phyloP scores from a whole-genome alignment of 2,329 filamentous ascomycete species.

The Parascedosporium putredinis region DNA sequence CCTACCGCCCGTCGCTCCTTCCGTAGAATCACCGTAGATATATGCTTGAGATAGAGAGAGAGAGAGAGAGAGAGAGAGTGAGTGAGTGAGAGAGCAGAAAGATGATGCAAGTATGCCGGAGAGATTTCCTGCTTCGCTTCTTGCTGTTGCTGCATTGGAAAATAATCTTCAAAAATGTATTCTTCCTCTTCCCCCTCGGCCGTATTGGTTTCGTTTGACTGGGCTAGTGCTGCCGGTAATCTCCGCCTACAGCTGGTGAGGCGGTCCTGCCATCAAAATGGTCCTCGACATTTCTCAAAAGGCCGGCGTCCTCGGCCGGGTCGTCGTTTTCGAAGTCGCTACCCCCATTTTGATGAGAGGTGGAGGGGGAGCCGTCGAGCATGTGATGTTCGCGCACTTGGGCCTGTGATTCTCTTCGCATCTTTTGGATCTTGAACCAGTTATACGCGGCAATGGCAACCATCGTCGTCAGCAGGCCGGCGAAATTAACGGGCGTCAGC shows the following conservation, averaged over 20 bases:
- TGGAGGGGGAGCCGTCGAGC: conserved; percentile 17
- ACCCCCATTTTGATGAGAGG: conserved; percentile 24
- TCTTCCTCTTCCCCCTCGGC: neutral
- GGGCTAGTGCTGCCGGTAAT: neutral
- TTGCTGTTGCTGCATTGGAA: too few species aligned
- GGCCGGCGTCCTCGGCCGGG: conserved; percentile 34
- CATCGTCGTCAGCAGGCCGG: conserved; percentile 81
- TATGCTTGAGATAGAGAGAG: too few species aligned
- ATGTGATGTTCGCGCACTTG: conserved; percentile 34
- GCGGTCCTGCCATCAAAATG: neutral
- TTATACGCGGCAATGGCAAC: conserved; percentile 83
- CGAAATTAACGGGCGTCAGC: conserved; percentile 77
- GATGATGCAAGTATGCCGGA: too few species aligned
- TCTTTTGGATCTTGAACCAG: conserved; percentile 83
- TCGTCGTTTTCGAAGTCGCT: conserved; percentile 33
- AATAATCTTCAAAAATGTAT: neutral
- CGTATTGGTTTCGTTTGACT: neutral
- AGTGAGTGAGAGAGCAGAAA: too few species aligned
- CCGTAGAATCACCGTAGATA: too few species aligned
- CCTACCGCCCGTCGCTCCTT: too few species aligned
- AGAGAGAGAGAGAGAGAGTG: too few species aligned
- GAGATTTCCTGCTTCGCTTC: too few species aligned
- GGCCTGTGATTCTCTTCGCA: conserved; percentile 64
- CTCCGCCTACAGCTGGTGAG: neutral
- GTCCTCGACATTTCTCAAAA: conserved; percentile 25